Evolutionary conservation across 1,284 basidiomycete genomes (phyloP).

Genomic region (Phellinidium pouzarii): DNA sequence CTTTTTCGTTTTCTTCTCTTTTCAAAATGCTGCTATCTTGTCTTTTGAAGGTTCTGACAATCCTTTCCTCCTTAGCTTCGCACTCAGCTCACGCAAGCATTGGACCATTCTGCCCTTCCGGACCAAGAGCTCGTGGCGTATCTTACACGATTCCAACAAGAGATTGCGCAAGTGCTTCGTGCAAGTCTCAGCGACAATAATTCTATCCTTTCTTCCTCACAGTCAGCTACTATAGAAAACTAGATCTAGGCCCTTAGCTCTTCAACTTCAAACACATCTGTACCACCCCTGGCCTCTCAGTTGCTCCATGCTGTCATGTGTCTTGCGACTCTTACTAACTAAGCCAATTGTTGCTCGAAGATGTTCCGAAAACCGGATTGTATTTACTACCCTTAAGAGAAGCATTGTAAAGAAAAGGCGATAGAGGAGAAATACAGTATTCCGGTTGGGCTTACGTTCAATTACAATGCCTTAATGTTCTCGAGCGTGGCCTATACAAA

Average conservation of each 20-base stretch:
- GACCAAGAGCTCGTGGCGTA: conserved; percentile 59
- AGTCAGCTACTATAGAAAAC: not conserved
- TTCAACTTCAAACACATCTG: not conserved
- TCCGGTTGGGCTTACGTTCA: too few species aligned
- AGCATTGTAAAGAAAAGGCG: too few species aligned
- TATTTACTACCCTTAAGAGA: too few species aligned
- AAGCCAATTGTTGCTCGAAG: too few species aligned
- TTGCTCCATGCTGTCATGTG: too few species aligned
- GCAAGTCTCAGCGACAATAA: not conserved
- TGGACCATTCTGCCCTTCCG: conserved; percentile 62
- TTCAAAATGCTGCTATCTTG: conserved; percentile 21
- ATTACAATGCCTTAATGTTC: too few species aligned
- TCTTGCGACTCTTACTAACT: too few species aligned
- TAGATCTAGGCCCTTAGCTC: not conserved
- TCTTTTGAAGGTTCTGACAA: conserved; percentile 20
- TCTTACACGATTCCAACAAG: conserved; percentile 58
- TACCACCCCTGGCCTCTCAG: too few species aligned
- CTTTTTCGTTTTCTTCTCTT: conserved; percentile 17
- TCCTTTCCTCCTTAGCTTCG: conserved; percentile 41
- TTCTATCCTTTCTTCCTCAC: not conserved
- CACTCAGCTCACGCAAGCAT: conserved; percentile 61
- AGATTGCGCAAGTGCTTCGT: conserved; percentile 41
- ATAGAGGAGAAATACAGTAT: too few species aligned
- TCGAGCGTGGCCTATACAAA: too few species aligned
- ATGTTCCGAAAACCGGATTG: too few species aligned